Evolutionary conservation across 2,329 filamentous ascomycete genomes (phyloP).

Genomic region (Cladosporium velox): DNA sequence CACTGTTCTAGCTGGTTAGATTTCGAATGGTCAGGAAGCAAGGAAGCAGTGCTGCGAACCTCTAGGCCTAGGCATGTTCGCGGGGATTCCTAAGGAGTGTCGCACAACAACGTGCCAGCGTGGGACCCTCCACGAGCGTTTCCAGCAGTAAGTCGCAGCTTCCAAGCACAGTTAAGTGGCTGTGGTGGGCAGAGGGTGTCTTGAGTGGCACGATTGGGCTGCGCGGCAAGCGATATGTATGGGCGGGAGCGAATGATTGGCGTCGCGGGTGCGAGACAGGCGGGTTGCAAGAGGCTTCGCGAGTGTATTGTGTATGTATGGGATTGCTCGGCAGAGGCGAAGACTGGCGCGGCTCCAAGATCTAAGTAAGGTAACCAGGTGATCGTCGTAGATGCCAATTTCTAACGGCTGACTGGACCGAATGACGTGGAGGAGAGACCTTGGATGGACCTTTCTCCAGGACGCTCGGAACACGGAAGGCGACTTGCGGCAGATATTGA

Average conservation of each 20-base stretch:
- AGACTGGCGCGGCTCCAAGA: not conserved
- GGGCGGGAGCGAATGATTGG: slow-evolving; percentile 5
- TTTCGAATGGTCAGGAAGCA: slow-evolving; percentile 12
- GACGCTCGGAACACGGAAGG: slow-evolving; percentile 11
- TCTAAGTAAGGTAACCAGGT: slow-evolving; percentile 1
- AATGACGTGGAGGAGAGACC: slow-evolving; percentile 14
- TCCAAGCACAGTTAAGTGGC: not conserved
- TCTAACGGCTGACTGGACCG: not conserved
- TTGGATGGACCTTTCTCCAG: slow-evolving; percentile 9
- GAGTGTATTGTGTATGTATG: not conserved
- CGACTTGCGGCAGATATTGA: not conserved
- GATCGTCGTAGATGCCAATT: slow-evolving; percentile 8
- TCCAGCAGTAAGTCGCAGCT: not conserved
- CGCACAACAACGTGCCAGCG: slow-evolving; percentile 21
- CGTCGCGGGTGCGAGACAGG: not conserved
- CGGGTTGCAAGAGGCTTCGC: not conserved
- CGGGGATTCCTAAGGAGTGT: slow-evolving; percentile 11
- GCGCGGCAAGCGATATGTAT: slow-evolving; percentile 7
- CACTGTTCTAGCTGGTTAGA: slow-evolving; percentile 9
- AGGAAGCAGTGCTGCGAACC: slow-evolving; percentile 11
- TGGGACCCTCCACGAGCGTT: slow-evolving; percentile 8
- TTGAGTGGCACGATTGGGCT: not conserved
- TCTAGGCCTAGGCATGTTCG: slow-evolving; percentile 21
- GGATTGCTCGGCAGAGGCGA: slow-evolving; percentile 1
- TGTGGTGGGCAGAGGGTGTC: not conserved